Percentiles rank a stretch among this genome's conserved stretches.
Evolutionary conservation across 768 basidiomycete genomes (phyloP).

Genomic region (Rhizopogon roseolus): DNA sequence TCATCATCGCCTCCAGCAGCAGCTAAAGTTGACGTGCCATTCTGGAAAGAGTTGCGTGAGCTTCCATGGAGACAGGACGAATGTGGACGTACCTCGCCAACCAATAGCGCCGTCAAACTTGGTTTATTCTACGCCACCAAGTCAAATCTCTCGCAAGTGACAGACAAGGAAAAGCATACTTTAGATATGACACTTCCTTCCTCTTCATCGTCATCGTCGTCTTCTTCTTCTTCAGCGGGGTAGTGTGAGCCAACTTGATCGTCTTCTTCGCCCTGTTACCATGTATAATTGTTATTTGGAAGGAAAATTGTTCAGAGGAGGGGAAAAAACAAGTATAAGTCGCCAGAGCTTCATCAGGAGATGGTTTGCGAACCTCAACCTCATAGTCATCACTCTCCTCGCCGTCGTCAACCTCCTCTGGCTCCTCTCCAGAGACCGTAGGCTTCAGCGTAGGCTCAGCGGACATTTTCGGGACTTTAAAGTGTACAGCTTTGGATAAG

Average conservation of each 20-base stretch:
- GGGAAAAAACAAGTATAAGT: background rate
- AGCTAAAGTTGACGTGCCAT: slow-evolving; percentile 7
- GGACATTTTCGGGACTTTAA: slow-evolving; percentile 11
- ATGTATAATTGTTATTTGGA: background rate
- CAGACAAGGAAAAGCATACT: slow-evolving; percentile 7
- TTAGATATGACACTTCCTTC: background rate
- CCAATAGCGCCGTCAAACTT: slow-evolving; percentile 18
- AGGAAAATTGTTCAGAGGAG: background rate
- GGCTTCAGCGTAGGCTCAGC: slow-evolving; percentile 15
- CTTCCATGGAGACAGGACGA: background rate
- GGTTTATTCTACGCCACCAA: slow-evolving; percentile 6
- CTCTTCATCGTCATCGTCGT: slow-evolving; percentile 13
- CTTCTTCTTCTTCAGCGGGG: slow-evolving; percentile 3
- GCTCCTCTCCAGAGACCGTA: background rate
- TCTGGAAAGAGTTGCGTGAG: slow-evolving; percentile 1
- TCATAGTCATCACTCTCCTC: slow-evolving; percentile 27
- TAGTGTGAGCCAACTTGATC: background rate
- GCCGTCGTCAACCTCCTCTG: slow-evolving; percentile 9
- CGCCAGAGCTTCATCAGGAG: background rate
- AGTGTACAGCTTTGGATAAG: background rate
- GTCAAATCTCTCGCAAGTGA: background rate
- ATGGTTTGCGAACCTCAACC: slow-evolving; percentile 12
- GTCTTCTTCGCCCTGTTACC: slow-evolving; percentile 13
- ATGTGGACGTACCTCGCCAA: slow-evolving; percentile 12
- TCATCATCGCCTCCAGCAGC: slow-evolving; percentile 6